Base-by-base conservation (phyloP, 2,329 filamentous ascomycete genomes). In the Colletotrichum simmondsii region DNA sequence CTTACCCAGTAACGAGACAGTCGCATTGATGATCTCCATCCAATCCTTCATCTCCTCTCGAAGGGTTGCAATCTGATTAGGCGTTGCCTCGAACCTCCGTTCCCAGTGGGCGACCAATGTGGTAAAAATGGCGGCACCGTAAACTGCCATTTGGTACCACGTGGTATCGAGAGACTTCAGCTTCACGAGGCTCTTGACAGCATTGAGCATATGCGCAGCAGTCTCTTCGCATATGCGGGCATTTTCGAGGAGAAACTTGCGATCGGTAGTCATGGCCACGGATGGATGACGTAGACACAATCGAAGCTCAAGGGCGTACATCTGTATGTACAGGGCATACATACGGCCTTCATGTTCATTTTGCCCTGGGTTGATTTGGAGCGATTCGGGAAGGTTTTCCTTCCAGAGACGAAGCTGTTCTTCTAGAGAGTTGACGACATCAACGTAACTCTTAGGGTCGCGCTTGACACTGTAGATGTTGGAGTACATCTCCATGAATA, bases 121-220 rank as follows among this genome's bases (percentile, higher is more conserved):
- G 0, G 92, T 93, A 76, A 95, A 94, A 69, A 94, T 91, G 30
- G 92, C 92, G 56, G 92, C 90, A 14, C 94, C 87, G 77, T 94
- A 94, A 6, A 94, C 88, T 0, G 93, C 92, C 61, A 91, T 87
- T 60, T 92, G 92, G 77, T 94, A 93, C 93, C 93, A 95, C 1
- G 93, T 94, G 1, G 92, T 94, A 78, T 96, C 94, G 4, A 95
- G 83, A 57, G 90, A 91, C 77, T 92, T 93, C 70, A 91, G 85
- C 75, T 87, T 87, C 71, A 90, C 88, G 60, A 95, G 82, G 65
- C 90, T 85, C 26, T 86, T 85, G 6, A 92, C 89, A 30, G 88
- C 86, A 26, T 86, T 84, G 3, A 95, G 84, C 82, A 95, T 90
- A 73, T 91, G 88, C 59, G 88, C 87, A 6, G 92, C 89, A 11